phyloP scores from a whole-genome alignment of 768 basidiomycete genomes.

The Lactifluus subvellereus region DNA sequence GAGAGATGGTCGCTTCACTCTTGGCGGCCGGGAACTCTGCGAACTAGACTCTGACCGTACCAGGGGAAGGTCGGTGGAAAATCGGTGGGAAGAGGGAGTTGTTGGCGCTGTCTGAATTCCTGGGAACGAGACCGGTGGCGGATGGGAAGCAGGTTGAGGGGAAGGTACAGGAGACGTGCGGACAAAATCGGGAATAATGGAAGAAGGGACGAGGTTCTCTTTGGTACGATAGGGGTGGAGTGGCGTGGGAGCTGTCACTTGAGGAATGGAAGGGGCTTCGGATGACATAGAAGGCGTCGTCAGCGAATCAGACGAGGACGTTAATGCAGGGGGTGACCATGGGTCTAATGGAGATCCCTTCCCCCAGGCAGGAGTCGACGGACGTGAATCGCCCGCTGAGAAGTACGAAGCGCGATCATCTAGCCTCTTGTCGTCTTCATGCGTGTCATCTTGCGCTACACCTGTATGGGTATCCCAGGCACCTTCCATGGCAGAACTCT shows the following conservation, averaged over 20 bases:
- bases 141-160: constrained; percentile 18
- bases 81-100: constrained; percentile 34
- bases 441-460: background rate
- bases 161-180: constrained; percentile 25
- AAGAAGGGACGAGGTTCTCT: constrained; percentile 32
- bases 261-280: constrained; percentile 13
- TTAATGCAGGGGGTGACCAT: constrained; percentile 17
- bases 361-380: constrained; percentile 19
- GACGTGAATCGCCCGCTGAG: constrained; percentile 18
- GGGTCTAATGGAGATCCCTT: constrained; percentile 19
- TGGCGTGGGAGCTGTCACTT: constrained; percentile 4
- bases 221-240: constrained; percentile 25
- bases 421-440: background rate
- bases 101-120: constrained; percentile 30
- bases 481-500: constrained; percentile 8
- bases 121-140: constrained; percentile 42
- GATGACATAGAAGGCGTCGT: constrained; percentile 24
- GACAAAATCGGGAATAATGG: constrained; percentile 28
- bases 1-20: constrained; percentile 62
- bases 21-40: constrained; percentile 34
- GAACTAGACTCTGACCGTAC: constrained; percentile 30
- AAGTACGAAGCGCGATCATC: constrained; percentile 16
- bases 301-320: constrained; percentile 22
- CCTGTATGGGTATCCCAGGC: background rate
- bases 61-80: constrained; percentile 34